Evolutionary conservation across 192 early-diverging fungal species (phyloP), one percentile per base, ranked within the genome.

Genomic region (Coemansia sp.): DNA sequence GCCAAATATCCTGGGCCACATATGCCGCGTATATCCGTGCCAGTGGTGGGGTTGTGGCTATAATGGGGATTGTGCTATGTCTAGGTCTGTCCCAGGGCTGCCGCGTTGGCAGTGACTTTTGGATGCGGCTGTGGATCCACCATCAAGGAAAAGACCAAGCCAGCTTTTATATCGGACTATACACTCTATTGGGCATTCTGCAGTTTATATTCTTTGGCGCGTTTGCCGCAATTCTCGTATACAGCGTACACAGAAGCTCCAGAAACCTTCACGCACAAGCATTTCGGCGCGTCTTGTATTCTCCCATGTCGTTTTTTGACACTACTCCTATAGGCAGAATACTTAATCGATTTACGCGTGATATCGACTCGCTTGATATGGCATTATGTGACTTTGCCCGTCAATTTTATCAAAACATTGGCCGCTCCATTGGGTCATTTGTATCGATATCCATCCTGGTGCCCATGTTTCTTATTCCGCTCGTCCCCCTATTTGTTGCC

Each of bases 381-480:
- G 32, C 15, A 17, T 39, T 53, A 10, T 69, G 81, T 28, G 88
- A 89, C 49, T 69, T 82, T 28, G 84, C 82, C 65, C 65, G 87
- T 23, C 83, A 82, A 60, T 87, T 91, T 31, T 76, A 76, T 50
- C 72, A 76, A 46, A 76, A 76, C 47, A 69, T 69, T 23, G 58
- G 62, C 20, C 62, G 72, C 9, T 69, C 66, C 1, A 42, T 70
- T 16, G 67, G 63, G 1, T 53, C 74, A 0, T 70, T 71, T 63
- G 74, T 77, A 11, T 59, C 68, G 4, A 77, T 77, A 50, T 57
- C 74, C 1, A 70, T 77, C 41, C 44, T 77, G 12, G 60, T 85
- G 21, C 93, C 93, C 0, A 64, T 81, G 28, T 95, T 96, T 58
- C 62, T 86, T 40, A 74, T 78, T 11, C 85, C 91, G 0, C 64